Base-by-base conservation (phyloP, 257 asterid genomes). In the Capsicum baccatum region DNA sequence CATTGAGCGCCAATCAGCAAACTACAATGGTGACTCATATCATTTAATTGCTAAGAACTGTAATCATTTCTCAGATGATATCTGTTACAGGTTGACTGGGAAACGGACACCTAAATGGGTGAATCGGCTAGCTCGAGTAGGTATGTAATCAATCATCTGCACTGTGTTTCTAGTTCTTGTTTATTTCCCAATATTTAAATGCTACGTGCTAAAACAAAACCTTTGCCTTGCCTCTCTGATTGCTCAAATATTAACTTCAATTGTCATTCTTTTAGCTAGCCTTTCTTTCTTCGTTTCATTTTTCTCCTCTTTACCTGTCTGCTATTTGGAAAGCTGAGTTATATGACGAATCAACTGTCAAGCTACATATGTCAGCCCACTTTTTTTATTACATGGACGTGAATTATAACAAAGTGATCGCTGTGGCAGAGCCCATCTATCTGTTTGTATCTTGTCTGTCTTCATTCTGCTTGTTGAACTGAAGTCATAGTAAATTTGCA, bases 41-140 rank as follows among this genome's bases (percentile, higher is more conserved):
- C 97, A 94, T 90, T 87, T 94, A 87, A 86, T 94, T 79, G 88
- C 80, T 47, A 95, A 94, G 88, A 95, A 95, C 86, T 95, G 99
- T 91, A 94, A 95, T 90, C 99, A 95, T 87, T 95, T 95, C 89
- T 93, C 91, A 16, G 97, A 89, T 83, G 99, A 95, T 78, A 84
- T 90, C 70, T 93, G 99, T 88, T 83, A 82, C 97, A 92, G 89
- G 88, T 83, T 95, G 88, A 95, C 99, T 0, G 93, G 95, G 73
- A 93, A 87, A 19, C 87, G 85, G 59, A 91, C 93, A 47, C 99
- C 99, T 59, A 92, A 91, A 85, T 95, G 99, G 99, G 94, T 95
- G 39, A 95, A 95, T 83, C 94, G 99, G 39, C 94, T 94, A 0
- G 99, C 99, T 79, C 89, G 89, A 84, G 90, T 95, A 87, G 99